phyloP scores from a whole-genome alignment of 2,329 filamentous ascomycete genomes.

The Pyrenophora seminiperda region DNA sequence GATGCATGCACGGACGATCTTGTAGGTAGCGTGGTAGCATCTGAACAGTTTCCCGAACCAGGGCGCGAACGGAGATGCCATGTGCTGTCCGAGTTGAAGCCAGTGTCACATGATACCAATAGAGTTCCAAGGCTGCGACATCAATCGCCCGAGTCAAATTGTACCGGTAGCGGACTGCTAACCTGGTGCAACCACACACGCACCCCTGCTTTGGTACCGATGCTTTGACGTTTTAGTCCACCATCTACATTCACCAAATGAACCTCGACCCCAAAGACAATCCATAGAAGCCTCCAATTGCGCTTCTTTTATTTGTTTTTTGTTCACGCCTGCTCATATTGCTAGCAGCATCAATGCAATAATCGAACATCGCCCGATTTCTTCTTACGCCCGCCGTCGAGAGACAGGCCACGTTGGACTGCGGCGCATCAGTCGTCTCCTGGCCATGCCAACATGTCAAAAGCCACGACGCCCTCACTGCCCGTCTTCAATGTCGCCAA shows the following conservation, averaged over 20 bases:
- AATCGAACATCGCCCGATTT: slow-evolving; percentile 13
- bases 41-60: slow-evolving; percentile 3
- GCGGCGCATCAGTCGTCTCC: slow-evolving; percentile 36
- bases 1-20: not conserved
- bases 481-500: slow-evolving; percentile 60
- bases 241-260: slow-evolving; percentile 22
- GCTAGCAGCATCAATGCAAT: slow-evolving; percentile 31
- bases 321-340: slow-evolving; percentile 7
- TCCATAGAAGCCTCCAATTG: slow-evolving; percentile 12
- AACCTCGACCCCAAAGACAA: slow-evolving; percentile 16
- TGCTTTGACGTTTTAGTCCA: slow-evolving; percentile 33
- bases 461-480: slow-evolving; percentile 62
- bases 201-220: slow-evolving; percentile 21
- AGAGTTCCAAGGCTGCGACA: not conserved
- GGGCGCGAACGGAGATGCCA: not conserved
- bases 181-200: slow-evolving; percentile 10
- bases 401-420: slow-evolving; percentile 39
- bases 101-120: not conserved
- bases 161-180: no score
- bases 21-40: not conserved
- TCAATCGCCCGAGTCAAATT: not conserved
- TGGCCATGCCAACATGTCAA: slow-evolving; percentile 66
- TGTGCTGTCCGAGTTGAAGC: not conserved
- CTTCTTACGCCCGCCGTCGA: slow-evolving; percentile 13
- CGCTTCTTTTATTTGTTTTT: not conserved